Conservation (phyloP, 441 rosid genomes). For the Pelargonium cotyledonis region DNA sequence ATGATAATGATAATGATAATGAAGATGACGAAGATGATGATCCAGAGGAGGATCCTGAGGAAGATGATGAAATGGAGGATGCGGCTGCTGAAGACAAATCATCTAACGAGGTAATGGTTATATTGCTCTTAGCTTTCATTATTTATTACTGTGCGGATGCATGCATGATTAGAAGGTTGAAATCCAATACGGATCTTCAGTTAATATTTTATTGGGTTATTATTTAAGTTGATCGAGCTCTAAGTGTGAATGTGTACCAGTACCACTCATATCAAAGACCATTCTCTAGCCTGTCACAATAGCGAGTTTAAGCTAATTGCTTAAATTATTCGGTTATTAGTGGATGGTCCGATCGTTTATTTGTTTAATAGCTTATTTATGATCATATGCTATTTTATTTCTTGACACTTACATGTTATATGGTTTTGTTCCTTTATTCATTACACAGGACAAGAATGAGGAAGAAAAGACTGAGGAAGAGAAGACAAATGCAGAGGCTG, state of each 20-base stretch:
- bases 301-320: not conserved
- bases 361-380: not conserved
- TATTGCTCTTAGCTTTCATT: slow-evolving; percentile 7
- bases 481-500: slow-evolving; percentile 23
- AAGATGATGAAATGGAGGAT: slow-evolving; percentile 62
- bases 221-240: no score
- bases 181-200: not conserved
- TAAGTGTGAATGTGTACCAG: not conserved
- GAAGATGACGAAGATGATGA: slow-evolving; percentile 25
- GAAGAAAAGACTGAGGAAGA: slow-evolving; percentile 11
- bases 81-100: slow-evolving; percentile 35
- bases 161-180: not conserved
- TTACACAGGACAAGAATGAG: slow-evolving; percentile 39
- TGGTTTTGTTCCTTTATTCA: slow-evolving; percentile 12
- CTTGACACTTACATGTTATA: not conserved
- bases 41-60: slow-evolving; percentile 73
- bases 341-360: slow-evolving; percentile 2
- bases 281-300: not conserved
- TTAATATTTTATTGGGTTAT: not conserved
- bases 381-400: not conserved
- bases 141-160: not conserved
- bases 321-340: not conserved
- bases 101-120: slow-evolving; percentile 44
- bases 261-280: not conserved
- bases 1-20: no score